Conservation (phyloP, 2,329 filamentous ascomycete species). For the Exophiala mesophila region DNA sequence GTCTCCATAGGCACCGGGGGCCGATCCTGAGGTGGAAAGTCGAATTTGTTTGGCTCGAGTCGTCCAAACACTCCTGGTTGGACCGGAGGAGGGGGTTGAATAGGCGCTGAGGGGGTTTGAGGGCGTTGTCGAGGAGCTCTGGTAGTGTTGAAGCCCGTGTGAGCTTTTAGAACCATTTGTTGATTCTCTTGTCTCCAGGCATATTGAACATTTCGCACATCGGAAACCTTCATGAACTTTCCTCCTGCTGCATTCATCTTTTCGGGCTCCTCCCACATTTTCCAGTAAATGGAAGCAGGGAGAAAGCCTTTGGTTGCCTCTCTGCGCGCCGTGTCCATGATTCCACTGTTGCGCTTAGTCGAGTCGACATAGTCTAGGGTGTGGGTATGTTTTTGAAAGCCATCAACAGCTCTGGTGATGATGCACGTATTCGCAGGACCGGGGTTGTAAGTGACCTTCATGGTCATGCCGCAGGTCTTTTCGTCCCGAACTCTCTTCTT, state of each 20-base stretch:
- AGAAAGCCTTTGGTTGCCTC: conserved; percentile 45
- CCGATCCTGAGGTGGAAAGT: conserved; percentile 6
- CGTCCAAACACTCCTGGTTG: conserved; percentile 20
- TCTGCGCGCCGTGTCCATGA: conserved; percentile 43
- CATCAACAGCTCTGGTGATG: conserved; percentile 39
- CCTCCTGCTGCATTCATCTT: conserved; percentile 43
- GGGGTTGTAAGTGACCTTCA: conserved; percentile 43
- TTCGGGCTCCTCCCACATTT: conserved; percentile 43
- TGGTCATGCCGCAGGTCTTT: conserved; percentile 44
- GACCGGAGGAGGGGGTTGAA: conserved; percentile 7
- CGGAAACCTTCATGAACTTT: conserved; percentile 43
- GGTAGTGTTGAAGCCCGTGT: conserved; percentile 35
- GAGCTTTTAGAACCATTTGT: conserved; percentile 39
- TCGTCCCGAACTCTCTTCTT: conserved; percentile 43
- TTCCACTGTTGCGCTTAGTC: conserved; percentile 44
- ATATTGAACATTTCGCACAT: conserved; percentile 45
- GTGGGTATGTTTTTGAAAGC: conserved; percentile 39
- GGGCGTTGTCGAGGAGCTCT: conserved; percentile 15
- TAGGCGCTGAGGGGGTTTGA: conserved; percentile 13
- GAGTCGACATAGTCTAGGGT: conserved; percentile 45
- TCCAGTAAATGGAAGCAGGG: conserved; percentile 46
- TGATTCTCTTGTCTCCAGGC: conserved; percentile 45
- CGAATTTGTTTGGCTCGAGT: conserved; percentile 15
- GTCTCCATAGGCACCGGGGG: conserved; percentile 33
- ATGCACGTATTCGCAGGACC: conserved; percentile 42